Conservation (phyloP, 2,329 filamentous ascomycete genomes). For the Drechslera avenae region DNA sequence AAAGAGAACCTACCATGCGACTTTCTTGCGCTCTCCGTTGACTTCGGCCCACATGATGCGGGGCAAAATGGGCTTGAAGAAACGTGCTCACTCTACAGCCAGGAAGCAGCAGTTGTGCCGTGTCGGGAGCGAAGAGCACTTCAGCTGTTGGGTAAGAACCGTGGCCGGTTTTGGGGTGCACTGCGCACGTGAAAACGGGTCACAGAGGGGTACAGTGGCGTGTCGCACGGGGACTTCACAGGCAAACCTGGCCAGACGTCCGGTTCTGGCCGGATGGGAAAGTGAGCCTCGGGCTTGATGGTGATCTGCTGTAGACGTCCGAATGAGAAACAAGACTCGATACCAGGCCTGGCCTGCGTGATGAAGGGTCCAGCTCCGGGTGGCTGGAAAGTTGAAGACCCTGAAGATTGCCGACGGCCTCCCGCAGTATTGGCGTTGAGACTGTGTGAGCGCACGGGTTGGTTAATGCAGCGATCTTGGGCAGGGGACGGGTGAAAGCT, state of each 20-base stretch:
- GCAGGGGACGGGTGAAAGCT: slow-evolving; percentile 13
- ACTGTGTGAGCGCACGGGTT: slow-evolving; percentile 19
- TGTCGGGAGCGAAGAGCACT: slow-evolving; percentile 25
- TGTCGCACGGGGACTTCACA: slow-evolving; percentile 22
- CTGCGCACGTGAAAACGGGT: slow-evolving; percentile 34
- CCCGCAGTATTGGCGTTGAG: slow-evolving; percentile 19
- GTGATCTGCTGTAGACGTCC: slow-evolving; percentile 17
- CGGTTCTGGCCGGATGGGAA: slow-evolving; percentile 27
- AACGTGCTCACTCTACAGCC: slow-evolving; percentile 40
- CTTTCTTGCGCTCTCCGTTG: slow-evolving; percentile 74
- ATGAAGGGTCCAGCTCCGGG: slow-evolving; percentile 30
- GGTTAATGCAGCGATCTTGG: slow-evolving; percentile 21
- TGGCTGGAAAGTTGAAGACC: slow-evolving; percentile 26
- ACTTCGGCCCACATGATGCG: slow-evolving; percentile 63
- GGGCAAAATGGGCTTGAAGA: slow-evolving; percentile 33
- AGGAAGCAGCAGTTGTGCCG: slow-evolving; percentile 22
- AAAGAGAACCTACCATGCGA: slow-evolving; percentile 67
- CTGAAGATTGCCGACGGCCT: slow-evolving; percentile 25
- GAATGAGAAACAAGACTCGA: slow-evolving; percentile 19
- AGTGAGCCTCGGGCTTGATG: slow-evolving; percentile 30
- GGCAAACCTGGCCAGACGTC: slow-evolving; percentile 19
- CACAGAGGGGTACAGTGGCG: slow-evolving; percentile 35
- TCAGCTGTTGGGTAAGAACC: slow-evolving; percentile 23
- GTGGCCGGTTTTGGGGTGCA: slow-evolving; percentile 23
- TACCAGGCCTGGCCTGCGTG: slow-evolving; percentile 24